Evolutionary conservation across 345 rosid species (phyloP).

Genomic region (Iberis pinnata): DNA sequence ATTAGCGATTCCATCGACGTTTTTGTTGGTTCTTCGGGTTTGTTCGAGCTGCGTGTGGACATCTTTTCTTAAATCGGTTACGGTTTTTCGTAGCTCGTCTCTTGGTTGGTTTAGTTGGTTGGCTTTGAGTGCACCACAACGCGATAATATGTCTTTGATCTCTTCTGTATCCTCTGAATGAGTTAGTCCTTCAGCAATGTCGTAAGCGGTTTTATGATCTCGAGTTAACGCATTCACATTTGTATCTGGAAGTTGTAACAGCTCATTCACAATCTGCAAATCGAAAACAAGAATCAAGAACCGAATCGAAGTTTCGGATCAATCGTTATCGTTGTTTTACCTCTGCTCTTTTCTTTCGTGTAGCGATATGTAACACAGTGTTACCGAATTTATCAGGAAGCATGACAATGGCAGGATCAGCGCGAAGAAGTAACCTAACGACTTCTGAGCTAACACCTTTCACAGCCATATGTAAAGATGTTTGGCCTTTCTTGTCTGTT

Average conservation of each 20-base stretch:
- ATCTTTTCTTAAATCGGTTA: conserved; percentile 70
- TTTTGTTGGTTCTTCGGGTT: conserved; percentile 73
- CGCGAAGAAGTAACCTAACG: conserved; percentile 61
- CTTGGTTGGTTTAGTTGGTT: conserved; percentile 69
- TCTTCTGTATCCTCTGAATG: conserved; percentile 61
- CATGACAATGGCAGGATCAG: conserved; percentile 70
- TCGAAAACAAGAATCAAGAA: conserved; percentile 4
- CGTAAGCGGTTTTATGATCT: conserved; percentile 71
- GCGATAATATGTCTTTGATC: conserved; percentile 49
- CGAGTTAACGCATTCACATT: conserved; percentile 73
- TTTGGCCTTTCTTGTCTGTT: conserved; percentile 91
- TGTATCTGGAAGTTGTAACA: conserved; percentile 58
- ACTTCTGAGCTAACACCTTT: conserved; percentile 67
- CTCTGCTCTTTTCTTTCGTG: conserved; percentile 80
- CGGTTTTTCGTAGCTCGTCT: conserved; percentile 72
- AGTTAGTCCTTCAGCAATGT: conserved; percentile 78
- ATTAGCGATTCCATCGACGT: conserved; percentile 67
- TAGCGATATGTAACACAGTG: conserved; percentile 75
- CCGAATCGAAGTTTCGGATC: neutral
- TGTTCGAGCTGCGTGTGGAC: conserved; percentile 85
- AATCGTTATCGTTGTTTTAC: conserved; percentile 28
- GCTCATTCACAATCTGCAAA: conserved; percentile 54
- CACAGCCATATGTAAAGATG: conserved; percentile 95
- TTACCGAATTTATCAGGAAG: conserved; percentile 83
- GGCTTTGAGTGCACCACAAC: conserved; percentile 66